Percentiles rank a stretch among this genome's conserved stretches.
These are phyloP conservation scores for Prunus davidiana DNA, from an alignment of 306 rosid genomes.

Conservation along the genomic window DNA sequence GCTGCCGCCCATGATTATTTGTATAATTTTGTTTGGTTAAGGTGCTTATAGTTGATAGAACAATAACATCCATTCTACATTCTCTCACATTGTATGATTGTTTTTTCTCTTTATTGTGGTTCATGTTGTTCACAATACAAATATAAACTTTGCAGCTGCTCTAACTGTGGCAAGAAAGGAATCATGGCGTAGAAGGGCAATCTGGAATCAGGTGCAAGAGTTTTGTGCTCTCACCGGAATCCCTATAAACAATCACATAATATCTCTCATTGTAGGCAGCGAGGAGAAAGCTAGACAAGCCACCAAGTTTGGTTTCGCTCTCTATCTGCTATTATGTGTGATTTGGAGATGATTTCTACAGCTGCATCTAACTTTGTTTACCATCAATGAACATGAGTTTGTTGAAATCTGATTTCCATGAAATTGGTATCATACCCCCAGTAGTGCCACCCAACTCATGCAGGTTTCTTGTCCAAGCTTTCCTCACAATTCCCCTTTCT, in stretches of 20 bases:
- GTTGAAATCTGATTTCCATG: conserved; percentile 87
- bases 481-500: too few relatives aligned
- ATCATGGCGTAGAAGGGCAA: conserved; percentile 77
- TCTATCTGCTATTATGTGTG: background rate
- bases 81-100: background rate
- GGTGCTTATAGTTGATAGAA: background rate
- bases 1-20: conserved; percentile 85
- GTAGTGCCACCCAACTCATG: too few relatives aligned
- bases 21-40: background rate
- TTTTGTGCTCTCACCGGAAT: conserved; percentile 77
- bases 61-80: background rate
- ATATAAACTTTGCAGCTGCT: conserved; percentile 68
- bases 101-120: conserved; percentile 1
- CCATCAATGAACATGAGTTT: conserved; percentile 53
- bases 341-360: background rate
- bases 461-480: too few relatives aligned
- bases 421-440: too few relatives aligned
- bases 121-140: background rate
- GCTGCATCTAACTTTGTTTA: conserved; percentile 6
- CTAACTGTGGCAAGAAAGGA: conserved; percentile 71
- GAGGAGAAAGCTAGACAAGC: conserved; percentile 87
- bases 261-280: conserved; percentile 83
- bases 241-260: conserved; percentile 76
- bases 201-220: conserved; percentile 82
- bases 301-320: conserved; percentile 51